Evolutionary conservation across 352 stramenopile genomes (phyloP).

Genomic region (Pythium chondricola): DNA sequence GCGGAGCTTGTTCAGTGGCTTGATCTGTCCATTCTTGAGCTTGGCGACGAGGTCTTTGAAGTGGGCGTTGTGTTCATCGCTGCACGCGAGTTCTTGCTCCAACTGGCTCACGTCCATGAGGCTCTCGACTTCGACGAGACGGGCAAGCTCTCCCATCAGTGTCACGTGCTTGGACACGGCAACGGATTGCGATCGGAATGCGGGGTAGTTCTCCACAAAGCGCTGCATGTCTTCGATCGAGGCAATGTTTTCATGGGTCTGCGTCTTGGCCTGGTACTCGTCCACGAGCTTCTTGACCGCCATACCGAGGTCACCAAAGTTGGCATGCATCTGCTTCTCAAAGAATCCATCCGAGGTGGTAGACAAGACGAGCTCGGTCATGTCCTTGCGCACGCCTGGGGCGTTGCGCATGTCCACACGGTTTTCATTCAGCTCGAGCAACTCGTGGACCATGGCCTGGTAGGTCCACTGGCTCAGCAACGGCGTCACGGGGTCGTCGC

Average conservation of each 20-base stretch:
- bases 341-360: slow-evolving; percentile 97
- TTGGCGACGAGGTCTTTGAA: slow-evolving; percentile 78
- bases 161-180: slow-evolving; percentile 99
- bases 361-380: slow-evolving; percentile 97
- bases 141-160: slow-evolving; percentile 96
- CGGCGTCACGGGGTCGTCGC: slow-evolving; percentile 98
- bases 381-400: slow-evolving; percentile 93
- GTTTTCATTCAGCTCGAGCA: slow-evolving; percentile 97
- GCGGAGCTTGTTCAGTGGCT: slow-evolving; percentile 96
- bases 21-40: slow-evolving; percentile 80
- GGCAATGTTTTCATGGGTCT: slow-evolving; percentile 83
- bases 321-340: slow-evolving; percentile 92
- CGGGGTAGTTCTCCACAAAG: slow-evolving; percentile 97
- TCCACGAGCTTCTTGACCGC: slow-evolving; percentile 95
- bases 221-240: slow-evolving; percentile 98
- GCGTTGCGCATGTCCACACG: slow-evolving; percentile 93
- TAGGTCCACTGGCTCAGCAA: slow-evolving; percentile 98
- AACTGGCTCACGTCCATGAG: slow-evolving; percentile 99
- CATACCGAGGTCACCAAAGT: slow-evolving; percentile 97
- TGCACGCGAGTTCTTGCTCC: slow-evolving; percentile 90
- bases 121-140: slow-evolving; percentile 94
- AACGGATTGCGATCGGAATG: slow-evolving; percentile 93
- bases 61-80: slow-evolving; percentile 77
- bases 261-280: slow-evolving; percentile 77
- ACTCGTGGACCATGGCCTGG: slow-evolving; percentile 99